Evolutionary conservation across 768 basidiomycete species (phyloP).

Genomic region (Tulasnella sp.): DNA sequence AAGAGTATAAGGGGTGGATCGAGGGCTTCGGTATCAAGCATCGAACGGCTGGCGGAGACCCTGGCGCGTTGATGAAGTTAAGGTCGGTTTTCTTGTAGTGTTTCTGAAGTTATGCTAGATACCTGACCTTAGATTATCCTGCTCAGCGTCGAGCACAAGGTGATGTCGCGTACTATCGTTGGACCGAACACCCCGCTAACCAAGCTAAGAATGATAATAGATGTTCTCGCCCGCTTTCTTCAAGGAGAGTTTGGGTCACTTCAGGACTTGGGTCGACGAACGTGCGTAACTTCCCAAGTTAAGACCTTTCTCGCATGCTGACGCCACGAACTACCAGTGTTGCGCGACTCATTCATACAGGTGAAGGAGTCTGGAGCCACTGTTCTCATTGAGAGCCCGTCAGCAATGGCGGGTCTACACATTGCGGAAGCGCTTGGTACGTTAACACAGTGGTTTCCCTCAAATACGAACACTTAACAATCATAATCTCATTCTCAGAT

Average conservation of each 20-base stretch:
- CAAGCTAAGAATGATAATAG: constrained; percentile 27
- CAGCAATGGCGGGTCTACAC: constrained; percentile 61
- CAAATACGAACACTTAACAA: neutral
- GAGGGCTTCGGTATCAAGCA: constrained; percentile 49
- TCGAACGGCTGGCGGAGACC: constrained; percentile 57
- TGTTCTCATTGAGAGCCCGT: constrained; percentile 56
- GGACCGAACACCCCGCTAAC: too few relatives aligned
- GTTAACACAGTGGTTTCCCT: constrained; percentile 19
- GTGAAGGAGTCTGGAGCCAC: constrained; percentile 47
- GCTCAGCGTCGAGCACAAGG: constrained; percentile 28
- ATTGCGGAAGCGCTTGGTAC: constrained; percentile 55
- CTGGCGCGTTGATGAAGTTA: constrained; percentile 57
- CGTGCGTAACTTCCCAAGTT: constrained; percentile 30
- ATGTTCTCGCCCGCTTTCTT: constrained; percentile 69
- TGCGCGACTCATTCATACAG: constrained; percentile 50
- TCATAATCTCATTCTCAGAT: constrained; percentile 26
- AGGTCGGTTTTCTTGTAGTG: constrained; percentile 21
- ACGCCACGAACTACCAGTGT: constrained; percentile 31
- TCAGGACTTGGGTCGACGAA: constrained; percentile 56
- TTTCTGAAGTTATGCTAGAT: neutral
- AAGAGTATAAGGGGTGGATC: constrained; percentile 42
- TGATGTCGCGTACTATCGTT: constrained; percentile 12
- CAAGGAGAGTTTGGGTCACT: constrained; percentile 48
- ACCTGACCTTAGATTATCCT: neutral
- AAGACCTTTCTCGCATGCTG: neutral